Evolutionary conservation across 306 rosid species (phyloP).

Genomic region (Ceratonia siliqua): DNA sequence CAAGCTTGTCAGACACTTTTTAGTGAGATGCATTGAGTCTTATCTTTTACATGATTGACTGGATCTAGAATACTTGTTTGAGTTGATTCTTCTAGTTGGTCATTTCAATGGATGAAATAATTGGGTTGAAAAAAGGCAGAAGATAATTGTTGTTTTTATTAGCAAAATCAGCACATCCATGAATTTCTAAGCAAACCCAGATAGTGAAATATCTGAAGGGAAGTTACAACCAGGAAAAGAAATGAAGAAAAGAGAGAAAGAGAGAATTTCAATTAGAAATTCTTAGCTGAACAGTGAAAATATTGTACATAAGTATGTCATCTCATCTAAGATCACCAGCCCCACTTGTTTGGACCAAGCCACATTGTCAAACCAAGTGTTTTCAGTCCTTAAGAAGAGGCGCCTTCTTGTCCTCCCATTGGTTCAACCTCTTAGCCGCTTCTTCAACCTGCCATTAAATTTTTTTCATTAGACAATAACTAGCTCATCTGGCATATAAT

Average conservation of each 20-base stretch:
- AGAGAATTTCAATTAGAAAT: neutral
- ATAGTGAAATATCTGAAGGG: neutral
- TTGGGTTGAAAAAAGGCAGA: neutral
- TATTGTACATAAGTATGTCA: neutral
- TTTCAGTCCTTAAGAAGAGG: conserved; percentile 32
- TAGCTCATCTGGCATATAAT: neutral
- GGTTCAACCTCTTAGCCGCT: conserved; percentile 56
- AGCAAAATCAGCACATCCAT: neutral
- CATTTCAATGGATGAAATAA: neutral
- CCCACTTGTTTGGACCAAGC: neutral
- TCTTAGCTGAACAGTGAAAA: neutral
- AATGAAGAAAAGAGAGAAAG: neutral
- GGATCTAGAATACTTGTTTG: neutral
- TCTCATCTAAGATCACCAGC: no score
- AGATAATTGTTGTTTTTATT: neutral
- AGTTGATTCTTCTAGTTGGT: neutral
- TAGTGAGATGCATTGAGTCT: neutral
- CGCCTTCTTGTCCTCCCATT: conserved; percentile 51
- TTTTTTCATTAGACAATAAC: neutral
- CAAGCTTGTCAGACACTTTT: neutral
- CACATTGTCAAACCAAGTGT: neutral
- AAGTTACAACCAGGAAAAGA: neutral
- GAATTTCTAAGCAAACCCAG: neutral
- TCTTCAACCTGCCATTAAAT: conserved; percentile 57
- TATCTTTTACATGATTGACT: neutral